Evolutionary conservation across 2,329 filamentous ascomycete genomes (phyloP).

Genomic region (Talaromyces atroroseus): DNA sequence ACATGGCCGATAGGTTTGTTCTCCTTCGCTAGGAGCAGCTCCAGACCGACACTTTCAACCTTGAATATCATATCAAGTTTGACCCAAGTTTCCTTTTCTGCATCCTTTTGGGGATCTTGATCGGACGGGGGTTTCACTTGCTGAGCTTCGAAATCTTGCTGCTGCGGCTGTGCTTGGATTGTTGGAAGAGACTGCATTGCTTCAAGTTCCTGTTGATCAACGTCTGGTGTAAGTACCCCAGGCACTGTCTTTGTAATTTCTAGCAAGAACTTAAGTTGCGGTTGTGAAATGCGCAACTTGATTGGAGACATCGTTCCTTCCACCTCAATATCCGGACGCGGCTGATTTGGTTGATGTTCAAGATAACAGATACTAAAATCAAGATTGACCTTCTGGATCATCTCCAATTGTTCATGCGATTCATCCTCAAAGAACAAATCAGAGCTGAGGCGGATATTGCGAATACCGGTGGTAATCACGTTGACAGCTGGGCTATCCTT

Average conservation of each 20-base stretch:
- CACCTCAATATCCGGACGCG: constrained; percentile 86
- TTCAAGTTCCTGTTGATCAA: constrained; percentile 66
- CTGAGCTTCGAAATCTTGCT: constrained; percentile 27
- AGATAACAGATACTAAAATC: constrained; percentile 88
- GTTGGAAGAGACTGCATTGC: constrained; percentile 66
- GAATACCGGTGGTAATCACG: constrained; percentile 83
- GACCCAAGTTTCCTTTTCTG: constrained; percentile 71
- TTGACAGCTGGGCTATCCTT: constrained; percentile 71
- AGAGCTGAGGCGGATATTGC: constrained; percentile 86
- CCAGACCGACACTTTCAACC: constrained; percentile 78
- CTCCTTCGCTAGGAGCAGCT: constrained; percentile 73
- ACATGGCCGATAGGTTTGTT: constrained; percentile 72
- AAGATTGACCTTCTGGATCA: constrained; percentile 95
- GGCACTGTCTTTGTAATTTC: constrained; percentile 85
- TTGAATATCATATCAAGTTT: constrained; percentile 90
- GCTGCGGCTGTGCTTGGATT: constrained; percentile 46
- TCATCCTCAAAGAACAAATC: constrained; percentile 74
- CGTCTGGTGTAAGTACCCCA: constrained; percentile 72
- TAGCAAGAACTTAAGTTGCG: constrained; percentile 82
- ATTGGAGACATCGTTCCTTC: constrained; percentile 89
- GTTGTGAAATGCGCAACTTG: constrained; percentile 82
- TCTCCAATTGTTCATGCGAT: constrained; percentile 76
- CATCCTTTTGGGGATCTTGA: constrained; percentile 65
- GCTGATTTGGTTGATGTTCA: constrained; percentile 70
- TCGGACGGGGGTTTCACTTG: constrained; percentile 41